Evolutionary conservation across 352 stramenopile genomes (phyloP).

Genomic region (Pythium insidiosum): DNA sequence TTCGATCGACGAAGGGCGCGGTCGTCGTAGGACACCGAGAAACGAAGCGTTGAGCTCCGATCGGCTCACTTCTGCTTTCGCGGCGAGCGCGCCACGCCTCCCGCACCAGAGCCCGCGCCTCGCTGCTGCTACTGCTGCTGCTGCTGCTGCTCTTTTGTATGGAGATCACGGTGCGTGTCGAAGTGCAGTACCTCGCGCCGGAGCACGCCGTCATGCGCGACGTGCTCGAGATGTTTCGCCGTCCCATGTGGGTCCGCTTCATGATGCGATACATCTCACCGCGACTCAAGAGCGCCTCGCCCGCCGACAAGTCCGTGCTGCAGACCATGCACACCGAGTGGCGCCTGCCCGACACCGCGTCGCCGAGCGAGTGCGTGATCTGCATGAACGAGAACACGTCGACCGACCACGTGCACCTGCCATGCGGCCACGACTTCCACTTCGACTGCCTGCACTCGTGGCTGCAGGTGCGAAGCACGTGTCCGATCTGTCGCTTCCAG

Average conservation of each 20-base stretch:
- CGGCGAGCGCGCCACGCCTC: no score
- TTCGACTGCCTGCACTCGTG: slow-evolving; percentile 87
- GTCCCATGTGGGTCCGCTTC: slow-evolving; percentile 45
- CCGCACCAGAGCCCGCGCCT: no score
- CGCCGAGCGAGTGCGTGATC: slow-evolving; percentile 60
- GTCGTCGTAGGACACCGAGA: no score
- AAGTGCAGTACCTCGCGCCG: no score
- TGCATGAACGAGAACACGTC: slow-evolving; percentile 70
- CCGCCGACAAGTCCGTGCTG: slow-evolving; percentile 26
- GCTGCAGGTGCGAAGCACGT: no score
- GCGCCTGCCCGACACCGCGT: slow-evolving; percentile 7
- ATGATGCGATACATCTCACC: slow-evolving; percentile 51
- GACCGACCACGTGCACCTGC: slow-evolving; percentile 48
- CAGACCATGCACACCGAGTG: slow-evolving; percentile 22
- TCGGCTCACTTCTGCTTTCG: no score
- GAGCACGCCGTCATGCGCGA: slow-evolving; percentile 30
- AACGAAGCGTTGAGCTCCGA: no score
- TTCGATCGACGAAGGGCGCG: no score
- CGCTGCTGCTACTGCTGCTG: no score
- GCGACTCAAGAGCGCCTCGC: slow-evolving; percentile 53
- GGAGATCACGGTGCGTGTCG: slow-evolving; percentile 40
- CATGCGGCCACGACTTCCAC: slow-evolving; percentile 90
- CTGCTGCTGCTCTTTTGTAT: no score
- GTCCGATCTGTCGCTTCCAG: slow-evolving; percentile 89
- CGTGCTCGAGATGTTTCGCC: slow-evolving; percentile 49